Evolutionary conservation across 1,284 basidiomycete genomes (phyloP), one percentile per base, ranked within the genome.

Genomic region (Leccinum griseonigrum): DNA sequence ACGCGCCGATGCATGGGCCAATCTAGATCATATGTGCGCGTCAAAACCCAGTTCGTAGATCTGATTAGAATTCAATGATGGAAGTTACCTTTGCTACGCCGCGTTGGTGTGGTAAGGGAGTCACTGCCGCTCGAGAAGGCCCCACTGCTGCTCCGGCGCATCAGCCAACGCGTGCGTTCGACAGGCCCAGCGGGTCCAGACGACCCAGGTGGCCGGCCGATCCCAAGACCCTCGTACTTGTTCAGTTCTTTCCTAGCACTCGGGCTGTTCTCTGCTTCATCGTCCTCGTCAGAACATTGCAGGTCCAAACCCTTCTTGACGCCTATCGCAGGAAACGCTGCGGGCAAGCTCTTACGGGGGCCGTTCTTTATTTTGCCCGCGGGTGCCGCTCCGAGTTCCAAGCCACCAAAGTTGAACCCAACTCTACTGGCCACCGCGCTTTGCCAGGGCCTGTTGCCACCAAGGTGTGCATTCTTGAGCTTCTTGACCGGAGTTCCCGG

Each of bases 121-220:
- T 90, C 88, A 66, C 88, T 89, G 16, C 86, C 84, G 63, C 82
- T 88, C 3, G 89, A 91, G 69, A 91, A 90, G 3, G 87, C 85
- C 28, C 90, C 88, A 67, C 89, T 91, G 67, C 89, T 91, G 61
- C 85, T 90, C 66, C 89, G 80, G 10, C 90, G 81, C 80, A 87
- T 83, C 32, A 92, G 71, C 85, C 86, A 87, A 56, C 82, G 78
- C 54, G 81, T 77, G 29, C 79, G 78, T 48, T 78, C 73, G 28
- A 79, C 71, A 8, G 77, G 73, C 29, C 76, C 67, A 34, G 72
- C 67, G 16, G 70, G 75, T 52, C 74, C 74, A 53, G 74, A 70
- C 52, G 63, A 67, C 65, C 67, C 70, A 64, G 74, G 71, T 6
- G 89, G 89, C 40, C 83, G 78, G 1, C 90, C 89, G 14, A 90